Evolutionary conservation across 306 rosid species (phyloP), one percentile per base, ranked within the genome.

Genomic region (Malus orientalis): DNA sequence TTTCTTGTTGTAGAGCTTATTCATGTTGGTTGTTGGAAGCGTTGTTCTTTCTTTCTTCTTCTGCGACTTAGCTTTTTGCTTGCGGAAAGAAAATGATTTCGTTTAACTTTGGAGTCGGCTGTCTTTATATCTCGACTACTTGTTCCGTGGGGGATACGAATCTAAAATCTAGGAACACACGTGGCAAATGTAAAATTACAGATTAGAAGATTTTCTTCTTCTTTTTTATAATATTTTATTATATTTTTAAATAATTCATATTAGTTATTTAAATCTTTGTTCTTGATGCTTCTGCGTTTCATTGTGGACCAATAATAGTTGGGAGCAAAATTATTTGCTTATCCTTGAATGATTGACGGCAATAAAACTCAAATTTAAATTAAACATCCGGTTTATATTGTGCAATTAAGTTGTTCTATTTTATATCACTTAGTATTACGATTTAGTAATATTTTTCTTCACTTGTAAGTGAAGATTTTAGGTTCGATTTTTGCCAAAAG

Each of bases 1-100:
- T 72, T 80, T 74, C 71, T 63, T 81, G 59, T 80, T 74, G 86
- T 70, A 82, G 70, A 78, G 80, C 70, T 78, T 82, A 58, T 82
- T 82, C 83, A 78, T 78, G 64, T 66, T 11, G 29, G 57, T 27
- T 40, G 53, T 20, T 74, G 53, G 40, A 36, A 36, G 14, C 29
- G 69, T 49, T 11, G 42, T 1, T 75, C 8, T 13, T 30, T 53
- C 38, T 51, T 51, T 45, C 42, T 44, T 55, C 32, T 38, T 76
- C 32, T 42, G 62, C 33, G 2, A 12, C 42, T n/a, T 38, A 33
- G 19, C 38, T 10, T 47, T 15, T 77, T 57, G 69, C 42, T 73
- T 73, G 27, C 57, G 6, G 33, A 30, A 40, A 16, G 33, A 63
- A 61, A 63, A 63, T 63, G 44, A 30, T 16, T 63, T 30, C n/a